These are phyloP conservation scores for Prunus mongolica DNA, from an alignment of 306 rosid genomes.

Conservation along the genomic window DNA sequence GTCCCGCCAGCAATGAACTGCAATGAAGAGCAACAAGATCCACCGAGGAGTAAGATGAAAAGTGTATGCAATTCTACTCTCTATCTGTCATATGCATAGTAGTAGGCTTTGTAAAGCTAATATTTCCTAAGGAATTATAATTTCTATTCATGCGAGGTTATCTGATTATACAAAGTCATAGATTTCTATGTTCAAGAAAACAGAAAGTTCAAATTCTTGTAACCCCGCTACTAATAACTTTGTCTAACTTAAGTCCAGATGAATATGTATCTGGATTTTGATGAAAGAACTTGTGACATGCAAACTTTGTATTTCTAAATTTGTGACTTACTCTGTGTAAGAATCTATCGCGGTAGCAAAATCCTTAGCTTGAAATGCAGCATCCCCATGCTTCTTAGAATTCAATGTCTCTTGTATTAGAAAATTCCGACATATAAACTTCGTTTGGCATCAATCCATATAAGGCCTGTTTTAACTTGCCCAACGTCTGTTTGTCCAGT, in stretches of 20 bases:
- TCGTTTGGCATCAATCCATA: no score
- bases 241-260: neutral
- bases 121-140: neutral
- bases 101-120: neutral
- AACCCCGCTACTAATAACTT: neutral
- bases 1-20: constrained; percentile 88
- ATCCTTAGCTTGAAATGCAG: constrained; percentile 82
- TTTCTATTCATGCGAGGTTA: neutral
- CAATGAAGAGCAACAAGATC: constrained; percentile 18
- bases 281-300: neutral
- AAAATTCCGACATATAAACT: no score
- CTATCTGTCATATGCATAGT: neutral
- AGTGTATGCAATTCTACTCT: neutral
- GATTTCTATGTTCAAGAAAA: neutral
- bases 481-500: no score
- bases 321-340: constrained; percentile 70
- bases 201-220: no score
- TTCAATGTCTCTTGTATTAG: constrained; percentile 77
- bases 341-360: constrained; percentile 57
- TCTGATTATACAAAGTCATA: neutral
- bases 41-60: neutral
- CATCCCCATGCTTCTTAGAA: constrained; percentile 83
- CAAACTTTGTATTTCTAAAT: constrained; percentile 7
- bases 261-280: constrained; percentile 12
- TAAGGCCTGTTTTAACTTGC: no score